Percentiles rank a stretch among this genome's conserved stretches.
Evolutionary conservation across 345 rosid species (phyloP).

Genomic region (Moricandia moricandioides): DNA sequence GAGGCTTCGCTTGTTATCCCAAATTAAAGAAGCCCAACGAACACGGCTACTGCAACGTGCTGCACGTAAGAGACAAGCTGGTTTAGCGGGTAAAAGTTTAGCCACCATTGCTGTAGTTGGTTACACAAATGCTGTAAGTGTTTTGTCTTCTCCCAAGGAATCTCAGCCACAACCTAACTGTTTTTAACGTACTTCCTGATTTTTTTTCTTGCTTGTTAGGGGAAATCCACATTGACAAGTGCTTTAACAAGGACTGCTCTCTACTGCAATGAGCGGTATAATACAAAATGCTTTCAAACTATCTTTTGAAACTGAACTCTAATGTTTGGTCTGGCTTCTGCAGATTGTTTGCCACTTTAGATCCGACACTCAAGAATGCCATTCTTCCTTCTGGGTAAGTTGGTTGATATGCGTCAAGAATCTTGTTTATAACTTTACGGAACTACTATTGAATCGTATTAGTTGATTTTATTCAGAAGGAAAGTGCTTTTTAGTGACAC

Average conservation of each 20-base stretch:
- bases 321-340: slow-evolving; percentile 19
- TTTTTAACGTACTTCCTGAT: neutral
- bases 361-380: slow-evolving; percentile 66
- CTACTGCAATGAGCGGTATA: slow-evolving; percentile 79
- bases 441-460: neutral
- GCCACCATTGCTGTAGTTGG: slow-evolving; percentile 92
- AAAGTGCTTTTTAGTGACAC: slow-evolving; percentile 84
- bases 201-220: slow-evolving; percentile 46
- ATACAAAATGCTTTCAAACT: slow-evolving; percentile 4
- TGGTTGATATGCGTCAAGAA: neutral
- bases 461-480: slow-evolving; percentile 52
- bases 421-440: neutral
- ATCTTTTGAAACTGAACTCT: slow-evolving; percentile 11
- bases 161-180: slow-evolving; percentile 2
- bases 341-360: slow-evolving; percentile 86
- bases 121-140: slow-evolving; percentile 93
- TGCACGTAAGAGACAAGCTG: slow-evolving; percentile 65
- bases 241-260: slow-evolving; percentile 67
- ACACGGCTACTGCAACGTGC: slow-evolving; percentile 87
- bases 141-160: neutral
- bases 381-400: slow-evolving; percentile 77
- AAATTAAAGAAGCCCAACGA: slow-evolving; percentile 78
- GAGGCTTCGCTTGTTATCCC: slow-evolving; percentile 57
- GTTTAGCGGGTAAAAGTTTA: slow-evolving; percentile 46
- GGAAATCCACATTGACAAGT: slow-evolving; percentile 83